Base-by-base conservation (phyloP, 2,329 filamentous ascomycete genomes). In the Tympanopsis confertula region DNA sequence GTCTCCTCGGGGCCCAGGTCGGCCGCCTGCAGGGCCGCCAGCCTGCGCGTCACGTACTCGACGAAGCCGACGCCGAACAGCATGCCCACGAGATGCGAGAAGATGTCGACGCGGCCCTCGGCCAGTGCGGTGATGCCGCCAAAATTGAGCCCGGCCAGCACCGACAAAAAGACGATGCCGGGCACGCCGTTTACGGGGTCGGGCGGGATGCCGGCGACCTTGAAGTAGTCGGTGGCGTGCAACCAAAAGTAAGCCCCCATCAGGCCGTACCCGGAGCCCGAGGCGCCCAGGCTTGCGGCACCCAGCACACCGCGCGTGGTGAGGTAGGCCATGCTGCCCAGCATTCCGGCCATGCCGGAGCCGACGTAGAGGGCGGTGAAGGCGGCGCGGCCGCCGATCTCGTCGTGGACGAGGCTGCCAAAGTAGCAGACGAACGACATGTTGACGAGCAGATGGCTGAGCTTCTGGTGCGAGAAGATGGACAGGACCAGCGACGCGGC, bases 291-390 rank as follows among this genome's bases (percentile, higher is more conserved):
- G 2, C 72, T 71, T 26, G 76, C 65, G 38, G 63, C 57, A 12
- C 56, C 51, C 36, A 75, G 49, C 47, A 61, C 56, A 13, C 62
- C 58, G 36, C 61, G 51, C 38, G 71, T 51, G 35, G 71, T 67
- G 40, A 70, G 62, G 35, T 57, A 55, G 19, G 60, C 48, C 41
- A 86, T 59, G 33, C 72, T 75, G n/a, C 65, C 60, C 42, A 78
- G 67, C 41, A 73, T 75, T 5, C 72, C 75, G 2, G 75, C 32
- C 2, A 66, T 62, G 38, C 79, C 81, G 5, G 68, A 67, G 5
- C 67, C 60, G 20, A 82, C 44, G 54, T 80, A 85, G 20, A 84
- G 58, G n/a, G 78, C 70, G 15, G 86, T 58, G 57, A 86, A 86
- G 39, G 72, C 67, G 13, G 71, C 78, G 10, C 82, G 68, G 10